A percentile compares a stretch with the other conserved stretches of the same genome.
Conservation (phyloP, 2,329 filamentous ascomycete species). For the Aspergillus quadrilineatus region DNA sequence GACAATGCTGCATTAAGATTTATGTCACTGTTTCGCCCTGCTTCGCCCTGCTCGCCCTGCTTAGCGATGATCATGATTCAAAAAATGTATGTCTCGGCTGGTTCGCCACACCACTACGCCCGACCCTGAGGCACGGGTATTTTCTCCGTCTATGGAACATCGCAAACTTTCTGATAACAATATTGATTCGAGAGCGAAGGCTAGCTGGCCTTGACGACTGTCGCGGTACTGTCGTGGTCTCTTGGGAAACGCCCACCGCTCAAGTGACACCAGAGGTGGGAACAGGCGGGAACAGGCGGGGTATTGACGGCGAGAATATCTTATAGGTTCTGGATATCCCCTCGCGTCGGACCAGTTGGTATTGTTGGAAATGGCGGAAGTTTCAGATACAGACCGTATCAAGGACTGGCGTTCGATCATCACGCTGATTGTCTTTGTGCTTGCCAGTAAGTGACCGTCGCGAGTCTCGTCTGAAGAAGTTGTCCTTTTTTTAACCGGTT, state of each 20-base stretch:
- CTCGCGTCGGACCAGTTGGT: not conserved
- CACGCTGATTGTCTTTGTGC: constrained; percentile 66
- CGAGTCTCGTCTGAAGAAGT: no score
- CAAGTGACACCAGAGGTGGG: no score
- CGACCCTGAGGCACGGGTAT: no score
- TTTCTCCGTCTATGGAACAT: not conserved
- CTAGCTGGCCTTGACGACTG: not conserved
- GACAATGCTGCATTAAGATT: no score
- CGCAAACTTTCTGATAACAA: not conserved
- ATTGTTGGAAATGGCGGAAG: constrained; percentile 25
- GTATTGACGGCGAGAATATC: no score
- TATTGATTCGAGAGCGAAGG: not conserved
- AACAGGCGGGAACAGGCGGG: no score
- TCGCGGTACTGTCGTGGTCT: not conserved
- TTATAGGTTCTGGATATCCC: not conserved
- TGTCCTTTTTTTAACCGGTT: not conserved
- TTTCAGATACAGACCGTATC: constrained; percentile 57
- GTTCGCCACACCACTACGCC: no score
- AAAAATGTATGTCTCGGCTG: no score
- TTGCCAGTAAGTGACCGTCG: constrained; percentile 62
- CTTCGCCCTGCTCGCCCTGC: no score
- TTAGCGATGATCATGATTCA: no score
- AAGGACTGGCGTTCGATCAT: constrained; percentile 67
- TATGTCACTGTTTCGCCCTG: no score
- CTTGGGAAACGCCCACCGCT: no score